Evolutionary conservation across 495 filamentous ascomycete species (phyloP), one percentile per base, ranked within the genome.

Genomic region (Neurospora pannonica): DNA sequence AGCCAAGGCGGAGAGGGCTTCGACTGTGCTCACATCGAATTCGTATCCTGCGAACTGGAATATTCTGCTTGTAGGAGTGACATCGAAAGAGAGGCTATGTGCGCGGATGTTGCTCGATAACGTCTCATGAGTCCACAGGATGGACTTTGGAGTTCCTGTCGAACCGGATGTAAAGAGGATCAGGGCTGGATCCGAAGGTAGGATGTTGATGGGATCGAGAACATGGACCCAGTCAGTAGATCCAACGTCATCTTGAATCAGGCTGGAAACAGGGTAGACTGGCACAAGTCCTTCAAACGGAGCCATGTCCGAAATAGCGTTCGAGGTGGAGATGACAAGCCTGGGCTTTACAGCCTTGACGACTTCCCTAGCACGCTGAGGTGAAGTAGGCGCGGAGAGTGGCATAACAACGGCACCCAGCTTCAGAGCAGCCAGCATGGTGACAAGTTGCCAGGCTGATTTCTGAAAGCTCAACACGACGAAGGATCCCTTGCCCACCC

Each of bases 21-120:
- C 42, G n/a, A 86, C 75, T 17, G 91, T 80, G 40, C 85, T 43
- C 3, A 86, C 84, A 62, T 93, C 91, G 67, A 92, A 92, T 0
- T 87, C 87, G 75, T 88, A 90, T 34, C 87, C 86, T 1, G 90
- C 86, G 71, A 89, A 92, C 71, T 92, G 90, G 17, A 92, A 76
- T 2, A 86, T 82, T 7, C 42, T 43, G 7, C 42, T 43, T 0
- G 42, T 43, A 0, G 42, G 1, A 1, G 0, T 43, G 19, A 43
- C 42, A 43, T 7, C 0, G 3, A 43, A 3, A 87, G 81, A 5
- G 86, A 85, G 3, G 78, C 74, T 0, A 81, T 70, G 31, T 81
- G 72, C 73, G 88, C 81, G 46, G 81, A 75, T 48, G 89, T 76
- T 5, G 79, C 78, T 81, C 21, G 76, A 78, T 19, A 88, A 75